Evolutionary conservation across 768 basidiomycete genomes (phyloP).

Genomic region (Tulasnella sp.): DNA sequence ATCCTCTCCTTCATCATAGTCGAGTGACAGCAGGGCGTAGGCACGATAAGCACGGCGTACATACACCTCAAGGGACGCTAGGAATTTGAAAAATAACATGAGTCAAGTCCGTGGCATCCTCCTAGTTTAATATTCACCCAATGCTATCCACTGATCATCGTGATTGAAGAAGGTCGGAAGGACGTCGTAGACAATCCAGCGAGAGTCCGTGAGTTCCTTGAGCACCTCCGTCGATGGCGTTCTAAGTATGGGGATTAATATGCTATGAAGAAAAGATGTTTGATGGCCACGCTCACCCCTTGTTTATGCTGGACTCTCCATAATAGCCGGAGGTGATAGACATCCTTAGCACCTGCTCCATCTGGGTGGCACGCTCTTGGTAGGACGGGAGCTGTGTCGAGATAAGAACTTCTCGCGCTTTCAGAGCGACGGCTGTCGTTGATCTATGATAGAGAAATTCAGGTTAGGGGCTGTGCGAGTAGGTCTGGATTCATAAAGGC

Average conservation of each 20-base stretch:
- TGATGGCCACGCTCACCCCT: conserved; percentile 36
- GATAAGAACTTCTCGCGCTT: conserved; percentile 95
- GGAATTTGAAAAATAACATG: background rate
- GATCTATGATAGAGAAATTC: conserved; percentile 41
- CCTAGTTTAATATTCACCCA: conserved; percentile 41
- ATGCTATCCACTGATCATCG: conserved; percentile 66
- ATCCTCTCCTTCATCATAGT: conserved; percentile 88
- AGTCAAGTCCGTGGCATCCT: background rate
- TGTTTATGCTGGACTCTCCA: conserved; percentile 61
- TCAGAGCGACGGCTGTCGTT: conserved; percentile 82
- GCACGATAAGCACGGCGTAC: conserved; percentile 91
- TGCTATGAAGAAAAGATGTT: conserved; percentile 16
- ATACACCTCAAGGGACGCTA: conserved; percentile 93
- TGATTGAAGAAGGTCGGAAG: conserved; percentile 92
- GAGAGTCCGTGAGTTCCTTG: conserved; percentile 88
- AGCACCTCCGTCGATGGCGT: conserved; percentile 77
- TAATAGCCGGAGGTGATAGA: conserved; percentile 83
- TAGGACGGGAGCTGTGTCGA: conserved; percentile 94
- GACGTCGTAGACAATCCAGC: conserved; percentile 95
- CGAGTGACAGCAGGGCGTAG: conserved; percentile 81
- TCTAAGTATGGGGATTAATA: conserved; percentile 29
- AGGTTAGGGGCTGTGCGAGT: background rate
- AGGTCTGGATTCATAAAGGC: background rate
- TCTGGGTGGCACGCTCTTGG: conserved; percentile 85
- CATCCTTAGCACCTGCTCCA: conserved; percentile 85